Conservation (phyloP, 345 rosid genomes). For the Raphanus raphanistrum region DNA sequence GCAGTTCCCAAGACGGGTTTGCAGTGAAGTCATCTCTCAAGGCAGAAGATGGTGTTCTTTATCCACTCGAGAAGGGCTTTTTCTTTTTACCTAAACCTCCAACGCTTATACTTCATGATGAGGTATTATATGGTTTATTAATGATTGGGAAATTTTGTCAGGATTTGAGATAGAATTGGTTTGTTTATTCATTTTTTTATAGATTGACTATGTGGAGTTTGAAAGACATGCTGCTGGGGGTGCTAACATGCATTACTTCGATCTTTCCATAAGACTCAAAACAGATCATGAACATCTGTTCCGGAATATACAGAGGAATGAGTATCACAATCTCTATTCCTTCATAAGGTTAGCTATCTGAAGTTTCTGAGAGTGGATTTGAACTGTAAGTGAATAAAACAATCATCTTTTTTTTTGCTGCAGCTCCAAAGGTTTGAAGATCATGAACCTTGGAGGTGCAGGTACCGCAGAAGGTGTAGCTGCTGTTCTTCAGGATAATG, state of each 20-base stretch:
- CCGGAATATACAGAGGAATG: conserved; percentile 94
- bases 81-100: conserved; percentile 98
- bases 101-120: conserved; percentile 96
- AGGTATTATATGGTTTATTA: conserved; percentile 48
- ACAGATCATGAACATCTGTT: conserved; percentile 98
- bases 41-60: conserved; percentile 95
- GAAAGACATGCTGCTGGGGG: conserved; percentile 99
- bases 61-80: conserved; percentile 97
- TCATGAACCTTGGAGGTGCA: conserved; percentile 82
- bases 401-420: conserved; percentile 31
- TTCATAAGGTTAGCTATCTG: conserved; percentile 65
- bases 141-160: not conserved
- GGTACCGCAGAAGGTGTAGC: conserved; percentile 65
- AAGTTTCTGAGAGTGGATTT: conserved; percentile 19
- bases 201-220: conserved; percentile 97
- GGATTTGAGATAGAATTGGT: not conserved
- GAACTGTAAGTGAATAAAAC: not conserved
- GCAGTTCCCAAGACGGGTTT: conserved; percentile 96
- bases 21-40: conserved; percentile 96
- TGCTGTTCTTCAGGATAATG: conserved; percentile 58
- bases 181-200: not conserved
- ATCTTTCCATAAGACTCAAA: conserved; percentile 86
- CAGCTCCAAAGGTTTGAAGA: conserved; percentile 87
- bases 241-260: conserved; percentile 98
- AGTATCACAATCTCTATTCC: conserved; percentile 82